These are phyloP conservation scores for Nakaseomyces sp. DNA, from an alignment of 1,139 yeast species.

Conservation along the genomic window DNA sequence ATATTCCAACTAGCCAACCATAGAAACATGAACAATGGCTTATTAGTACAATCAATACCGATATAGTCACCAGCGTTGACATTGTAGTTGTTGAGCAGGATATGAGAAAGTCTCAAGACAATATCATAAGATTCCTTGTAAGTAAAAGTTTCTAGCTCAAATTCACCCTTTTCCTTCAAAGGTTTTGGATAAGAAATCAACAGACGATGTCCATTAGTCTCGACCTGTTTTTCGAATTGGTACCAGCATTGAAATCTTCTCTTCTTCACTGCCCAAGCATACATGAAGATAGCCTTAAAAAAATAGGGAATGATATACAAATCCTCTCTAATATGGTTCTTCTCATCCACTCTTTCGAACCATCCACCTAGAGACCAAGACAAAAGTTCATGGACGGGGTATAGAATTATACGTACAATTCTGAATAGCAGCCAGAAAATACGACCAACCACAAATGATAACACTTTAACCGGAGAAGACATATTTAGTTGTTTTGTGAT, in stretches of 20 bases:
- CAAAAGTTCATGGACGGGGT: constrained; percentile 13
- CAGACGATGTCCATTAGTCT: constrained; percentile 40
- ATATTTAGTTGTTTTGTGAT: no score
- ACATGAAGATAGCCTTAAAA: constrained; percentile 37
- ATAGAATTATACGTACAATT: constrained; percentile 15
- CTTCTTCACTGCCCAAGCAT: constrained; percentile 35
- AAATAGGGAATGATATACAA: constrained; percentile 40
- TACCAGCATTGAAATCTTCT: constrained; percentile 62
- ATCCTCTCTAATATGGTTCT: constrained; percentile 49
- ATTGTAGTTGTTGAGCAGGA: constrained; percentile 55
- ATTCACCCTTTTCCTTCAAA: constrained; percentile 39
- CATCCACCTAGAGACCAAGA: constrained; percentile 16
- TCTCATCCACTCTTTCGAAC: constrained; percentile 37
- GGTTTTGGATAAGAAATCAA: constrained; percentile 65
- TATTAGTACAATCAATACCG: constrained; percentile 72
- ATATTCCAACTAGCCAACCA: constrained; percentile 89
- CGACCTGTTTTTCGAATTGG: constrained; percentile 46
- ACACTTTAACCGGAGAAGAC: not conserved
- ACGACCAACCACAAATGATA: constrained; percentile 12
- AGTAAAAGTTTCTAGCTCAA: constrained; percentile 54
- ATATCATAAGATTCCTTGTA: constrained; percentile 60
- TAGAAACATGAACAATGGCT: constrained; percentile 66
- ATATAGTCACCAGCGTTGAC: constrained; percentile 61
- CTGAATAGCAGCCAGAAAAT: constrained; percentile 15
- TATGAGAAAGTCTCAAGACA: constrained; percentile 55